A percentile compares a stretch with the other conserved stretches of the same genome.
These are phyloP conservation scores for Physcia stellaris DNA, from an alignment of 495 filamentous ascomycete genomes.

Conservation along the genomic window DNA sequence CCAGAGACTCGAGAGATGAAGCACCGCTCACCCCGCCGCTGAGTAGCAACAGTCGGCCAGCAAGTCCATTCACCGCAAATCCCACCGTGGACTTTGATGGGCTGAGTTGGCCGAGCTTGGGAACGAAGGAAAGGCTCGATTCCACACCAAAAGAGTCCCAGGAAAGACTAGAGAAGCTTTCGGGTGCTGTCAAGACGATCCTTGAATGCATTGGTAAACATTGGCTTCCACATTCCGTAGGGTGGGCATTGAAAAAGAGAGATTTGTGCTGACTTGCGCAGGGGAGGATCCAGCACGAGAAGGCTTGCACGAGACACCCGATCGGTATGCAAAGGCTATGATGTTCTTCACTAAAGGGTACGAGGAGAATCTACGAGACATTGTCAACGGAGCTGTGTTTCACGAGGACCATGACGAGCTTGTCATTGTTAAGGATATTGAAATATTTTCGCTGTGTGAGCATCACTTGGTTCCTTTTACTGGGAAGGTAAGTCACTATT, in stretches of 20 bases:
- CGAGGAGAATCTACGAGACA: conserved; percentile 83
- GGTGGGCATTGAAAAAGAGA: too few relatives aligned
- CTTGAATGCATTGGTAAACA: conserved; percentile 90
- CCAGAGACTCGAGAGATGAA: conserved; percentile 63
- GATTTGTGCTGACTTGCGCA: too few relatives aligned
- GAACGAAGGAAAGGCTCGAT: conserved; percentile 69
- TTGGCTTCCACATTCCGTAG: too few relatives aligned
- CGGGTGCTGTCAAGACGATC: conserved; percentile 77
- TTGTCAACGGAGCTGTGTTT: conserved; percentile 92
- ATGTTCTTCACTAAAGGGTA: conserved; percentile 98
- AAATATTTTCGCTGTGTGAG: conserved; percentile 90
- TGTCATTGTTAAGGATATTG: conserved; percentile 96
- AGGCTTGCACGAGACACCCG: conserved; percentile 74
- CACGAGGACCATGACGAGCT: conserved; percentile 94
- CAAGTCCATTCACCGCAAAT: conserved; percentile 46
- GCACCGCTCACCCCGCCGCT: conserved; percentile 34
- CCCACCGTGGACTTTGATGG: conserved; percentile 60
- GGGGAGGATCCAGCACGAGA: conserved; percentile 92
- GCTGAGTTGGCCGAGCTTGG: conserved; percentile 57
- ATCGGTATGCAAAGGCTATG: conserved; percentile 92
- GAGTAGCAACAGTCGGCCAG: conserved; percentile 36
- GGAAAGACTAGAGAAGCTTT: conserved; percentile 59
- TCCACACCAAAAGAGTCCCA: conserved; percentile 60
- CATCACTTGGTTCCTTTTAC: conserved; percentile 96
- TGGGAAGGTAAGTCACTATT: conserved; percentile 58